Conservation (phyloP, 1,139 yeast species). For the Zhuliangozyma blackwelliae region DNA sequence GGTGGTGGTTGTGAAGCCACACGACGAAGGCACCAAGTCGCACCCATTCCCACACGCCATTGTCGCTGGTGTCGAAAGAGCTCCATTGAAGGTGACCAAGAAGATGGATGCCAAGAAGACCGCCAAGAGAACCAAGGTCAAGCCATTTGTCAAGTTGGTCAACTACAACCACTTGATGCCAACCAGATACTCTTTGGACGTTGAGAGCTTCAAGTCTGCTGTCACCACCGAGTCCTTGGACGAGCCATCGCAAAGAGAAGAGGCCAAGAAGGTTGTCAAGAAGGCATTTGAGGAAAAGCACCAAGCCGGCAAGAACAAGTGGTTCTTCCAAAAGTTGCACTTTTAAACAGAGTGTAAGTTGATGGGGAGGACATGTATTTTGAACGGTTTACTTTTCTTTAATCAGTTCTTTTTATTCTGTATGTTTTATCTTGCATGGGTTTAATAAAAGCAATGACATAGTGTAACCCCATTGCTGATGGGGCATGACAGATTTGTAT, state of each 20-base stretch:
- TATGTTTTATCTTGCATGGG: conserved; percentile 29
- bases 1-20: conserved; percentile 98
- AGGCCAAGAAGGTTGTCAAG: conserved; percentile 98
- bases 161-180: conserved; percentile 99
- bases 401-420: conserved; percentile 5
- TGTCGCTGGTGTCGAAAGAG: conserved; percentile 99
- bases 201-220: conserved; percentile 89
- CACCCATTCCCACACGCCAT: conserved; percentile 99
- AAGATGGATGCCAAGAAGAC: conserved; percentile 93
- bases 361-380: conserved; percentile 4
- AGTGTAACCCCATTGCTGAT: background rate
- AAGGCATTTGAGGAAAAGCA: conserved; percentile 99
- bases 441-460: conserved; percentile 25
- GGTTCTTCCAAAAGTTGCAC: conserved; percentile 99
- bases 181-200: conserved; percentile 98
- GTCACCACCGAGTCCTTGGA: conserved; percentile 91
- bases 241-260: conserved; percentile 98
- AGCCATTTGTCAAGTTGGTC: conserved; percentile 98
- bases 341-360: conserved; percentile 68
- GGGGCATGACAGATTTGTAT: background rate
- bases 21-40: conserved; percentile 98
- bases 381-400: conserved; percentile 2
- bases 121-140: conserved; percentile 96
- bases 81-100: conserved; percentile 96
- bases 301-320: conserved; percentile 99